Conservation (phyloP, 2,329 filamentous ascomycete genomes). For the Amylocarpus encephaloides region DNA sequence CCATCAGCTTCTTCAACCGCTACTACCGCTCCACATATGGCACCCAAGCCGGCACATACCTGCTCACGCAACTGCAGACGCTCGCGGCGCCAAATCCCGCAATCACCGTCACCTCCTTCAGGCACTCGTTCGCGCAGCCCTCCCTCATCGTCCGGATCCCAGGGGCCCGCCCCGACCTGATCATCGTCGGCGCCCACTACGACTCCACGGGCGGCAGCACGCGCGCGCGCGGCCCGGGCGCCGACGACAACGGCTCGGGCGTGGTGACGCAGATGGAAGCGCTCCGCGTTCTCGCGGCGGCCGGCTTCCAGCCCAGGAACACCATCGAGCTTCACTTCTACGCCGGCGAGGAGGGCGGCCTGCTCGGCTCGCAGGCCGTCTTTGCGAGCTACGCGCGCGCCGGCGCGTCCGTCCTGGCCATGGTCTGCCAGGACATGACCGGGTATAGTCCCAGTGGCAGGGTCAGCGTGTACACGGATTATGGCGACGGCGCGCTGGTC, state of each 20-base stretch:
- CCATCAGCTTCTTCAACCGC: conserved; percentile 5
- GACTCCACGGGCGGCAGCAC: conserved; percentile 55
- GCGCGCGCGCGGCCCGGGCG: conserved; percentile 58
- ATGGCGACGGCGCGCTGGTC: conserved; percentile 1
- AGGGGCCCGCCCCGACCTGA: conserved; percentile 20
- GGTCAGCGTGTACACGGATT: conserved; percentile 4
- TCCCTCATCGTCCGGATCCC: conserved; percentile 13
- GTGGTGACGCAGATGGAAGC: conserved; percentile 91
- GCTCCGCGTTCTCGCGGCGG: conserved; percentile 68
- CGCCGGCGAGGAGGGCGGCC: conserved; percentile 77
- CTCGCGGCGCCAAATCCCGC: conserved; percentile 6
- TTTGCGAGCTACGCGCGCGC: conserved; percentile 70
- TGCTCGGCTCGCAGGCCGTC: conserved; percentile 80
- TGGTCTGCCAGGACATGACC: conserved; percentile 97
- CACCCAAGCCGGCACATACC: conserved; percentile 5
- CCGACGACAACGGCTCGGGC: conserved; percentile 86
- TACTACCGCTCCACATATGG: conserved; percentile 11
- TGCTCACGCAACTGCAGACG: conserved; percentile 3
- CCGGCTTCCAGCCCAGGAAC: conserved; percentile 64
- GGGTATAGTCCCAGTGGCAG: conserved; percentile 37
- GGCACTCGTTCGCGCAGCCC: conserved; percentile 9
- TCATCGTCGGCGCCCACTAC: conserved; percentile 84
- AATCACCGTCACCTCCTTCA: conserved; percentile 7
- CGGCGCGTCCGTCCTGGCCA: conserved; percentile 73
- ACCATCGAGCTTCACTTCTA: conserved; percentile 97